Conservation (phyloP, 148 eudicot genomes). For the Polygonum maritimum region DNA sequence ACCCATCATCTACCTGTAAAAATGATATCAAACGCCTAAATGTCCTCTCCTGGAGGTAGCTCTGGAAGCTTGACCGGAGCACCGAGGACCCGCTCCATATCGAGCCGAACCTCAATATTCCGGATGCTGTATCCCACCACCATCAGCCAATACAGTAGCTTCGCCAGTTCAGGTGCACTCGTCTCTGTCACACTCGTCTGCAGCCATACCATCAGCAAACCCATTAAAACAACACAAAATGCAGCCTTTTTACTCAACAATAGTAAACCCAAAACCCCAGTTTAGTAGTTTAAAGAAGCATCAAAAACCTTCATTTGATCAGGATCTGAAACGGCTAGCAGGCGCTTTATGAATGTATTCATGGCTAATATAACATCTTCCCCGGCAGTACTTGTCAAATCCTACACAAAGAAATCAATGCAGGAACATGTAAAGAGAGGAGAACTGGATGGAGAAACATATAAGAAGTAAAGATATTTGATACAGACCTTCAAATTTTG, state of each 20-base stretch:
- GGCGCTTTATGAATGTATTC: slow-evolving; percentile 76
- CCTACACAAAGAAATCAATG: slow-evolving; percentile 33
- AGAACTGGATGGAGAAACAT: background rate
- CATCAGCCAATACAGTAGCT: slow-evolving; percentile 84
- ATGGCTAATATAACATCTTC: slow-evolving; percentile 80
- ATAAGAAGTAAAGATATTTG: background rate
- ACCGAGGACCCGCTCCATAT: slow-evolving; percentile 78
- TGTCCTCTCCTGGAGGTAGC: slow-evolving; percentile 71
- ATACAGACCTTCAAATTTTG: slow-evolving; percentile 66
- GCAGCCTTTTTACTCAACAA: no score
- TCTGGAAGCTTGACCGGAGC: slow-evolving; percentile 60
- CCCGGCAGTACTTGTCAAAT: slow-evolving; percentile 75
- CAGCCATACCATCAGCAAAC: background rate
- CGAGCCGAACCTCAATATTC: slow-evolving; percentile 86
- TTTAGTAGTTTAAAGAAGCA: background rate
- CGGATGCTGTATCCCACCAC: slow-evolving; percentile 84
- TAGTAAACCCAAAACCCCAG: no score
- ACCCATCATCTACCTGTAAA: background rate
- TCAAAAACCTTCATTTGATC: slow-evolving; percentile 66
- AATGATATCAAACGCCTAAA: slow-evolving; percentile 13
- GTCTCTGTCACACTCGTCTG: slow-evolving; percentile 75
- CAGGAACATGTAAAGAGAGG: background rate
- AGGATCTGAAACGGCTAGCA: slow-evolving; percentile 78
- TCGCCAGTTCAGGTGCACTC: slow-evolving; percentile 75
- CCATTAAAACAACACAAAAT: no score